Base-by-base conservation (phyloP, 805 yeast genomes). In the Myxozyma sirexii region DNA sequence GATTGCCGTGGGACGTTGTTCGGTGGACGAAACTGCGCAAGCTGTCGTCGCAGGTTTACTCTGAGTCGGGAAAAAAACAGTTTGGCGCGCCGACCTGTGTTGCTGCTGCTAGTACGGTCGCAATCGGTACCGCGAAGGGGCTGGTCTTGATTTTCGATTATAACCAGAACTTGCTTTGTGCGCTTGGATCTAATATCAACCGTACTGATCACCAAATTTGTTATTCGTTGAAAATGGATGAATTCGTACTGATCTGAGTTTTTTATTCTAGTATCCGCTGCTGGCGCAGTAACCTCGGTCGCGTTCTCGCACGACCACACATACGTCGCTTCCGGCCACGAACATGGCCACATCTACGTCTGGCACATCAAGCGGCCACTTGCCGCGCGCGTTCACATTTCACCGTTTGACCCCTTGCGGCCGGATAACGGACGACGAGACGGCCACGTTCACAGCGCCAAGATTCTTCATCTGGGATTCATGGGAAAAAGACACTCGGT, bases 91-190 rank as follows among this genome's bases (percentile, higher is more conserved):
- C 86, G 0, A 75, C 82, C 0, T 70, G 77, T 26, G 67, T 84
- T 13, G 70, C 76, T 0, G 75, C 81, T 0, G 77, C 81, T 8
- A 79, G 76, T 35, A 67, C 79, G 33, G 75, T 87, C 6, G 83
- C 83, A 0, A 67, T 91, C 6, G 97, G 96, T 1, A 91, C 97
- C 0, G 68, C 80, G 0, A 81, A 80, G 52, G 96, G 96, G 1
- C 75, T 71, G 38, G 75, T 90, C 0, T 71, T 88, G 4, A 76
- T 87, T 4, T 91, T 89, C 71, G 87, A 85, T 67, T 86, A 84
- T 62, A 80, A 80, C 45, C 97, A 92, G 70, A 76, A 75, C 31
- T 69, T 88, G 3, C 75, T 79, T 13, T 73, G 74, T 44, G 77
- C 79, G 1, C 69, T 86, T 15, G 76, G 75, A 0, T 65, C 71